These are phyloP conservation scores for Rhodosporidiobolus sp. DNA, from an alignment of 768 basidiomycete genomes.

Conservation along the genomic window DNA sequence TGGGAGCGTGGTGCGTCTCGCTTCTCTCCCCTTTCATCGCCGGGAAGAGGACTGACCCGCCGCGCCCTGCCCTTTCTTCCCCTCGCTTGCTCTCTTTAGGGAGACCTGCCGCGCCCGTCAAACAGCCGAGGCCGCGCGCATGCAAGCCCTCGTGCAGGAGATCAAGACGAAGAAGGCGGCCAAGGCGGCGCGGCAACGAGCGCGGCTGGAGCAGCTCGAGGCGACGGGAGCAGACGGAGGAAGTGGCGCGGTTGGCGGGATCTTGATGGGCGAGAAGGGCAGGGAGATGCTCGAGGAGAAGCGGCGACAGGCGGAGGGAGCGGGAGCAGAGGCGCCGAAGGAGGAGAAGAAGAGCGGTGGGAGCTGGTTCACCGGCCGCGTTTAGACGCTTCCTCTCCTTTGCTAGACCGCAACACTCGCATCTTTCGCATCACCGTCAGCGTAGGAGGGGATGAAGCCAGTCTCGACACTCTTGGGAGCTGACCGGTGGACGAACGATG, in stretches of 20 bases:
- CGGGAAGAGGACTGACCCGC: too few species aligned
- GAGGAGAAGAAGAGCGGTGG: neutral
- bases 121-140: constrained; percentile 32
- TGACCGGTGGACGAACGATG: too few species aligned
- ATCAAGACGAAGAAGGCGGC: constrained; percentile 23
- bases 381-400: neutral
- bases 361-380: neutral
- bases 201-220: too few species aligned
- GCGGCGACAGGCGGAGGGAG: neutral
- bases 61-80: neutral
- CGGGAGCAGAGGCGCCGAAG: neutral
- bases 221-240: neutral
- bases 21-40: neutral
- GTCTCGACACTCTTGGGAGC: too few species aligned
- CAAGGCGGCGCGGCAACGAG: constrained; percentile 6
- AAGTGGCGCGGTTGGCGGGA: constrained; percentile 7
- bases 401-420: too few species aligned
- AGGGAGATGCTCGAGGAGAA: constrained; percentile 22
- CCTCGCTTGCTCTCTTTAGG: neutral
- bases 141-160: constrained; percentile 32
- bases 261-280: constrained; percentile 24
- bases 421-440: too few species aligned
- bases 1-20: constrained; percentile 35
- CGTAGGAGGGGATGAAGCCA: too few species aligned
- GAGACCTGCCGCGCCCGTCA: constrained; percentile 29